Base-by-base conservation (phyloP, 768 basidiomycete genomes). In the Psilocybe azurescens region DNA sequence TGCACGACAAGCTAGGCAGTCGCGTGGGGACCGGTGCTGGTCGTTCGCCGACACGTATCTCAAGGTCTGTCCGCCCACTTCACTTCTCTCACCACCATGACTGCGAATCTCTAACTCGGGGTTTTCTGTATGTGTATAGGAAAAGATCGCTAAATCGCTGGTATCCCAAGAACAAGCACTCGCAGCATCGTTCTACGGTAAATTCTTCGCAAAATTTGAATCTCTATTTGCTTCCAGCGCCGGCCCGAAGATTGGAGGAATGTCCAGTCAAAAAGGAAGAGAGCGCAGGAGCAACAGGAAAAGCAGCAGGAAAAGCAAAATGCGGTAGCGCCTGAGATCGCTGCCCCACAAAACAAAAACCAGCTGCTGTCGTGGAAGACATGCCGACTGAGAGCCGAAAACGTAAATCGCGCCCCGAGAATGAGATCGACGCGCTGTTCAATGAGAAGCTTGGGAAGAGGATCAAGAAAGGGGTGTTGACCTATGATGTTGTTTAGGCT, bases 1-100 rank as follows among this genome's bases (percentile, higher is more conserved):
- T 91, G 5, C 91, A 96, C 71, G 94, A 98, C 72, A 87, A 91
- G 49, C 87, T 97, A 64, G 97, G 97, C 49, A 94, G 93, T 68
- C 83, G 94, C 51, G 88, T 99, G 0, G 93, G 86, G 97, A 96
- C 69, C 87, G 90, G n/a, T 93, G 91, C 66, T 99, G 95, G 94
- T 86, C 83, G 1, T 87, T 85, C 63, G 89, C 92, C n/a, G 97
- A 99, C 76, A 89, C 93, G 1, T 98, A 92, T 75, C 83, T 97
- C 65, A 95, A 92, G 80, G 95, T 95, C 63, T 24, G 81, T 70
- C 14, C 51, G 7, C 63, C 53, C 36, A 39, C 18, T n/a, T 24
- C 20, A 20, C 20, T n/a, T n/a, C n/a, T n/a, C n/a, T n/a, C n/a
- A n/a, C 20, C 14, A 30, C 13, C 16, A 24, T 49, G 32, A 8